Evolutionary conservation across 2,329 filamentous ascomycete genomes (phyloP), one percentile per base, ranked within the genome.

Genomic region (Tricladium varicosporioides): DNA sequence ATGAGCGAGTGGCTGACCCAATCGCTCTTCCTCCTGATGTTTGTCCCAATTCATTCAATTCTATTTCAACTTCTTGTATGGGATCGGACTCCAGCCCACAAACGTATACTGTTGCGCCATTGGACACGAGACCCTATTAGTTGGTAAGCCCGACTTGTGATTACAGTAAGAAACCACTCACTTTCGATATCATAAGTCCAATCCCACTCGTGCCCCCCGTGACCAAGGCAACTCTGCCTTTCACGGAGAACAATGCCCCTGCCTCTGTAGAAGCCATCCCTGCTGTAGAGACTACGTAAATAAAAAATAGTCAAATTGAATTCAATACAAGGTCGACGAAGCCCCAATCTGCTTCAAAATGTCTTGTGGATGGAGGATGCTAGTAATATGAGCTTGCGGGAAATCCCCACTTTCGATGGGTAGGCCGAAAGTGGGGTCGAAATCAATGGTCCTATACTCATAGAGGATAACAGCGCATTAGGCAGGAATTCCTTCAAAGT

Each of bases 181-280:
- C 77, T 60, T 72, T 75, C 47, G 71, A 69, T 44, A 78, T 78
- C 77, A 79, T 79, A 31, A 75, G 68, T 1, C 77, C 77, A 11
- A 79, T 66, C 1, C 76, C 76, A 62, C 76, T 78, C 47, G 71
- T 75, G 0, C 72, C 72, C 51, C 75, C 75, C 1, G 76, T 78
- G 1, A 78, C 73, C 11, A 78, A 65, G 8, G 76, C 76, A 5
- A 77, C 71, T 31, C 74, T 67, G 16, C 73, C 75, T 58, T 73
- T 73, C 45, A 79, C 71, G 48, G 76, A 51, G 73, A 74, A 56
- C 78, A 88, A 70, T 74, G 75, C 59, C 68, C 85, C 57, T 68
- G 61, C 59, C 33, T 59, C 56, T 13, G 61, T 60, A n/a, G 60
- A 63, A 18, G 61, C 71, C 62, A 73, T 76, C 61, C 61, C 85